A percentile compares a stretch with the other conserved stretches of the same genome.
phyloP scores from a whole-genome alignment of 1,284 basidiomycete species.

The Sanguinoderma infundibulare region DNA sequence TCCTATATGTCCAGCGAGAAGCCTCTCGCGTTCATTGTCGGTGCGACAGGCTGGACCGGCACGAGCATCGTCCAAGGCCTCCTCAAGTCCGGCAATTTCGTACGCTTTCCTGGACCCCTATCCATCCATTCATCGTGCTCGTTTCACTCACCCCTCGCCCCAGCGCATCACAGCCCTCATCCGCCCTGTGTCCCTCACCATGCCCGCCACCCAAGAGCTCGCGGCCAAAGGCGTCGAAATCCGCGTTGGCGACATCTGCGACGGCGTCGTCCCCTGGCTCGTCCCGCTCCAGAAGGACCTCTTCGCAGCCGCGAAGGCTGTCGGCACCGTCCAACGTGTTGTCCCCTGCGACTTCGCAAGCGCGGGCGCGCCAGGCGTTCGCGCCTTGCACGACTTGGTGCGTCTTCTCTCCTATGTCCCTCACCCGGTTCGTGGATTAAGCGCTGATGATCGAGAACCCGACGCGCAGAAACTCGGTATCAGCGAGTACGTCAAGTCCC shows the following conservation, averaged over 20 bases:
- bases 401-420: not conserved
- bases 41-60: slow-evolving; percentile 24
- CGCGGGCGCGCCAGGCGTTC: slow-evolving; percentile 7
- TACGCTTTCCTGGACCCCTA: not conserved
- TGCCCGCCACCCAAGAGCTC: slow-evolving; percentile 12
- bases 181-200: slow-evolving; percentile 14
- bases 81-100: slow-evolving; percentile 11
- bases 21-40: slow-evolving; percentile 25
- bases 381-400: slow-evolving; percentile 20
- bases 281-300: slow-evolving; percentile 22
- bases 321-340: slow-evolving; percentile 15
- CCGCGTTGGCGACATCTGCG: slow-evolving; percentile 21
- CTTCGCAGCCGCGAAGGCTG: slow-evolving; percentile 25
- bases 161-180: slow-evolving; percentile 19
- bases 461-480: slow-evolving; percentile 31
- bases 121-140: too few relatives aligned
- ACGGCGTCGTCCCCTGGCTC: slow-evolving; percentile 1
- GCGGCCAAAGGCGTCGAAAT: slow-evolving; percentile 21
- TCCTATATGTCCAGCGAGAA: not conserved
- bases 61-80: slow-evolving; percentile 17
- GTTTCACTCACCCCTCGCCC: not conserved
- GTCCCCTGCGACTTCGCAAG: slow-evolving; percentile 23
- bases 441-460: not conserved
- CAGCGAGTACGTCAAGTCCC: slow-evolving; percentile 16
- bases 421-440: not conserved